phyloP scores from a whole-genome alignment of 1,139 yeast genomes.

The Komagataea norvegica region DNA sequence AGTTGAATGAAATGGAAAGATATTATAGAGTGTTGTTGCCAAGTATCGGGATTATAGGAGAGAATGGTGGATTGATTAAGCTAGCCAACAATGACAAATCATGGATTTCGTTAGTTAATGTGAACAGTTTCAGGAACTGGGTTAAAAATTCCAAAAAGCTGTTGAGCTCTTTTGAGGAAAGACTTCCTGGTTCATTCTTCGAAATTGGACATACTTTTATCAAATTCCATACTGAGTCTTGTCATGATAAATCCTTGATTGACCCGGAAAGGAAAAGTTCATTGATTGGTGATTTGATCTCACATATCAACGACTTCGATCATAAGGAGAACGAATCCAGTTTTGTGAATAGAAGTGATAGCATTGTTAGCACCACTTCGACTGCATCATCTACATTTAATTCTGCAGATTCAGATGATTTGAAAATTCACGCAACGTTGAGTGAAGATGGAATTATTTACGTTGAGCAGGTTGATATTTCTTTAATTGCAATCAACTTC shows the following conservation, averaged over 20 bases:
- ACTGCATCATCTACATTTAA: neutral
- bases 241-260: slow-evolving; percentile 38
- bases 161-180: slow-evolving; percentile 63
- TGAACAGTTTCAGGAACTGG: slow-evolving; percentile 50
- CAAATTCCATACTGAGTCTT: slow-evolving; percentile 63
- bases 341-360: slow-evolving; percentile 6
- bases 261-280: slow-evolving; percentile 63
- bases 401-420: slow-evolving; percentile 22
- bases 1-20: slow-evolving; percentile 59
- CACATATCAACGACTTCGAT: slow-evolving; percentile 65
- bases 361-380: slow-evolving; percentile 4
- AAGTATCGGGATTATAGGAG: slow-evolving; percentile 79
- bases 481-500: slow-evolving; percentile 50
- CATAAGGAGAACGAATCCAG: slow-evolving; percentile 7
- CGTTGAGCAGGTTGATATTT: slow-evolving; percentile 53
- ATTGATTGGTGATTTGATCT: slow-evolving; percentile 78
- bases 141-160: slow-evolving; percentile 56
- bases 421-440: slow-evolving; percentile 63
- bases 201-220: slow-evolving; percentile 74
- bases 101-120: slow-evolving; percentile 67
- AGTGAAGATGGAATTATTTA: slow-evolving; percentile 64
- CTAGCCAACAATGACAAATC: slow-evolving; percentile 33
- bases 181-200: slow-evolving; percentile 74
- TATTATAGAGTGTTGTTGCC: slow-evolving; percentile 58
- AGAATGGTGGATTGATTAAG: slow-evolving; percentile 73